Conservation (phyloP, 2,329 filamentous ascomycete species). For the Pseudocercospora musae region DNA sequence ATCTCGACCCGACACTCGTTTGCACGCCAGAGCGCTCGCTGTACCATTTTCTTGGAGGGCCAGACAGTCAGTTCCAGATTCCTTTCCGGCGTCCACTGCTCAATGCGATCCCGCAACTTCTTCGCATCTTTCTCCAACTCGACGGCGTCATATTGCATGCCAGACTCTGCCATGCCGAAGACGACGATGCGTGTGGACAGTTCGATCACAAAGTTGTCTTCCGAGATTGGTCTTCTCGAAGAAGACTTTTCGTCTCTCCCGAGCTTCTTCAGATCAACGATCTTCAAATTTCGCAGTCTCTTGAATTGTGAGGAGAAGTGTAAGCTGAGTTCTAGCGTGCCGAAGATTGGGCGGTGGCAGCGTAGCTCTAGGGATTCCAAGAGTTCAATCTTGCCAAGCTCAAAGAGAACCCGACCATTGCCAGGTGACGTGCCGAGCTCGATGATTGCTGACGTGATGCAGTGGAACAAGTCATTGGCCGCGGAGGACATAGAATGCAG, state of each 20-base stretch:
- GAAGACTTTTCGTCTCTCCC: neutral
- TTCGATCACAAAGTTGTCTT: neutral
- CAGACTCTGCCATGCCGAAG: neutral
- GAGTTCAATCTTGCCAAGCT: neutral
- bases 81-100: neutral
- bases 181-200: neutral
- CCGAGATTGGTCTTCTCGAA: neutral
- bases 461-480: neutral
- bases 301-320: neutral
- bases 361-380: neutral
- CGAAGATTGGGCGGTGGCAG: neutral
- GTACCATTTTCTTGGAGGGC: neutral
- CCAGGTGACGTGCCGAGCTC: neutral
- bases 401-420: neutral
- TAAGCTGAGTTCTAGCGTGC: neutral
- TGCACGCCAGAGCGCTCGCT: neutral
- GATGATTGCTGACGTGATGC: neutral
- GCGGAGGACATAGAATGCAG: neutral
- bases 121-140: neutral
- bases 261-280: neutral
- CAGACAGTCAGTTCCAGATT: neutral
- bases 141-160: neutral
- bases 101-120: neutral
- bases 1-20: neutral
- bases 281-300: neutral